A percentile compares a stretch with the other conserved stretches of the same genome.
These are phyloP conservation scores for Oldenlandia corymbosa DNA, from an alignment of 257 asterid species.

Conservation along the genomic window DNA sequence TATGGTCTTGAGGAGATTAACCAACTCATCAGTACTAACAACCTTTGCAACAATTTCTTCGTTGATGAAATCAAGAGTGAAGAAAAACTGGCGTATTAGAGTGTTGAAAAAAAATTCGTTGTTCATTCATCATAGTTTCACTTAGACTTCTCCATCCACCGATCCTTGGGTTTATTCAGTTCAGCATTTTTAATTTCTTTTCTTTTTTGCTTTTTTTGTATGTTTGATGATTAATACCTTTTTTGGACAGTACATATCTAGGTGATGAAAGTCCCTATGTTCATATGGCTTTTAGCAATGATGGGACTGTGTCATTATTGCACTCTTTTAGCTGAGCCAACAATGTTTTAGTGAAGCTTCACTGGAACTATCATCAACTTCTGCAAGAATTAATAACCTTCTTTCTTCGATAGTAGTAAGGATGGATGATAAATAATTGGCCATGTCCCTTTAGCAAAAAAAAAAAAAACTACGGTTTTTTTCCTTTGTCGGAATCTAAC, in stretches of 20 bases:
- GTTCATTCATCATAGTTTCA: background rate
- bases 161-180: background rate
- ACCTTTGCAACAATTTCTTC: slow-evolving; percentile 29
- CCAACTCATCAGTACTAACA: slow-evolving; percentile 56
- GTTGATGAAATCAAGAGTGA: slow-evolving; percentile 52
- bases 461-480: background rate
- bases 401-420: too few relatives aligned
- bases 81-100: slow-evolving; percentile 30
- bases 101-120: slow-evolving; percentile 11
- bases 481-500: background rate
- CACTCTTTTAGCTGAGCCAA: slow-evolving; percentile 14
- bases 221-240: slow-evolving; percentile 5
- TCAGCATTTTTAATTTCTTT: too few relatives aligned
- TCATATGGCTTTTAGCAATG: slow-evolving; percentile 20
- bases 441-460: background rate
- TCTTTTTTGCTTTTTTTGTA: slow-evolving; percentile 3
- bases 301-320: slow-evolving; percentile 7
- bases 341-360: slow-evolving; percentile 2
- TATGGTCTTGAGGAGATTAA: slow-evolving; percentile 66
- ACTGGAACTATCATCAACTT: too few relatives aligned
- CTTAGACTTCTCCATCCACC: slow-evolving; percentile 1
- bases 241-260: slow-evolving; percentile 15
- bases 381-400: too few relatives aligned
- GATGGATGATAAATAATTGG: too few relatives aligned
- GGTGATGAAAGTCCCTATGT: slow-evolving; percentile 10